These are phyloP conservation scores for Eucalyptus polyanthemos DNA, from an alignment of 345 rosid species.

Conservation along the genomic window DNA sequence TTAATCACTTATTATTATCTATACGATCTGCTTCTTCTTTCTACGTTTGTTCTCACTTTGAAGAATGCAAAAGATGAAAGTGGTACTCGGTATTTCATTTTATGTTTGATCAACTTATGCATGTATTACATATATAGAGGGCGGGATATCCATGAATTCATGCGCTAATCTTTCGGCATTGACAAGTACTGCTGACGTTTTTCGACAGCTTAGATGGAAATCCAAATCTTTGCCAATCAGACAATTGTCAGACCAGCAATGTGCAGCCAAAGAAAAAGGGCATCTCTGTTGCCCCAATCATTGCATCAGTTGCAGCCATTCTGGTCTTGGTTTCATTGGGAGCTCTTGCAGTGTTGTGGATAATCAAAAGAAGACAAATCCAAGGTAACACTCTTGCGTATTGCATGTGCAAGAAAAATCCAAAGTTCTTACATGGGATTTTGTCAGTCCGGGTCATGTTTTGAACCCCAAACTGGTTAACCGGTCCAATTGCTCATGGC, in stretches of 20 bases:
- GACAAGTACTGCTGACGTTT: not conserved
- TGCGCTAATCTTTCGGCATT: not conserved
- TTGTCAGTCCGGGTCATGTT: not conserved
- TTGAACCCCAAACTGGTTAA: not conserved
- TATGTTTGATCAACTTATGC: not conserved
- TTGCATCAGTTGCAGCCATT: conserved; percentile 7
- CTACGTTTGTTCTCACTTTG: not conserved
- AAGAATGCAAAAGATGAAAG: not conserved
- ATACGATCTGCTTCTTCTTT: not conserved
- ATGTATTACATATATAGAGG: not conserved
- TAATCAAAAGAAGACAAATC: conserved; percentile 6
- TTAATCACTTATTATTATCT: not conserved
- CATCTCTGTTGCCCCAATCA: conserved; percentile 16
- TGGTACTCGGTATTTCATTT: not conserved
- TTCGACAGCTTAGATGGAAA: conserved; percentile 26
- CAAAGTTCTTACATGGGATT: not conserved
- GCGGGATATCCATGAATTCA: not conserved
- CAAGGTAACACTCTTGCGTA: not conserved
- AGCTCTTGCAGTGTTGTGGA: conserved; percentile 4
- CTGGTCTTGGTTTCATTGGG: not conserved
- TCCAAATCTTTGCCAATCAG: conserved; percentile 3
- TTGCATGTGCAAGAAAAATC: not conserved
- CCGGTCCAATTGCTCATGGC: not conserved
- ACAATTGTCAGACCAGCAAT: not conserved
- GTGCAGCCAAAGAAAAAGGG: conserved; percentile 8